Base-by-base conservation (phyloP, 176 grass and related monocot genomes). In the Microstegium vimineum region DNA sequence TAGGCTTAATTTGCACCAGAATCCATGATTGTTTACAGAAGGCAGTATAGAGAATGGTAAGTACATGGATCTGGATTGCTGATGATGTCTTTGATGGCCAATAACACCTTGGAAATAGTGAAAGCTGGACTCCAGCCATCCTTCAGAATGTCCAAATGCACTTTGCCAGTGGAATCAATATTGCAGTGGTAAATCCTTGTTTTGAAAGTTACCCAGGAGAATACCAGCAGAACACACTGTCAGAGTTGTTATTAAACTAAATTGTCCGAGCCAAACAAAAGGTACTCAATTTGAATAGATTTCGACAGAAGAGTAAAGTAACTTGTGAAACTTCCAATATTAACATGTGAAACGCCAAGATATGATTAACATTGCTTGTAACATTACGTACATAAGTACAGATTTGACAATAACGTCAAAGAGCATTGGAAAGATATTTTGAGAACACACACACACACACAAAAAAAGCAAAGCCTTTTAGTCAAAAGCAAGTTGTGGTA, bases 161-260 rank as follows among this genome's bases (percentile, higher is more conserved):
- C 78, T 37, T 84, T 79, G 52, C 95, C 92, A 22, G 78, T 6
- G 16, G 92, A 79, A 56, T 91, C 78, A 65, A 94, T 82, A 35
- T 93, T 98, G 81, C 92, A 91, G 65, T 98, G 95, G 70, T 91
- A 98, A 67, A 98, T 98, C 67, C 92, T 88, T 72, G 95, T 98
- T 84, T 93, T 93, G 68, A 98, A 98, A 56, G 71, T 94, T 27
- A 98, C 95, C 94, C 92, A 69, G 2, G 49, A 85, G 28, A 80
- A 72, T 46, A 40, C 26, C 60, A 85, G 32, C 35, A 85, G 9
- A 77, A 71, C 37, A 77, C 37, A 57, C 7, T 72, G 45, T 79
- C n/a, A 2, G 32, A 76, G 49, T 61, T 25, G 47, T 69, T 18
- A 66, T 37, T 51, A 36, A 69, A 51, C 16, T 63, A 36, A 51